These are phyloP conservation scores for Metarhizium humberi DNA, from an alignment of 2,329 filamentous ascomycete species.

Conservation along the genomic window DNA sequence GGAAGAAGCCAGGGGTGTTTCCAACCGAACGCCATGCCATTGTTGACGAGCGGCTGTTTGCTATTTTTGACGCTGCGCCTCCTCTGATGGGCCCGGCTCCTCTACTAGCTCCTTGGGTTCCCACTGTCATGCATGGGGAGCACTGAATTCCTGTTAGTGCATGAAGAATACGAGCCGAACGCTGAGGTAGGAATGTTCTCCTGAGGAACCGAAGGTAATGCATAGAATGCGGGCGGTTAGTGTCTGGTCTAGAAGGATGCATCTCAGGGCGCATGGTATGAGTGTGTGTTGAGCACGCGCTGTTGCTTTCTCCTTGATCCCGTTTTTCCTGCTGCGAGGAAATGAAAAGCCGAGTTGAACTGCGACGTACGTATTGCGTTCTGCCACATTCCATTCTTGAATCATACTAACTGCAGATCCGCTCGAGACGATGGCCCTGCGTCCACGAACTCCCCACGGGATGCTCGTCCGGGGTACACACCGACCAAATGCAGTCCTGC, in stretches of 20 bases:
- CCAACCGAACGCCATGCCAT: neutral
- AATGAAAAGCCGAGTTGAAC: neutral
- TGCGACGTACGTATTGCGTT: neutral
- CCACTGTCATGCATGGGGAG: neutral
- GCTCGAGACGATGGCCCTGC: neutral
- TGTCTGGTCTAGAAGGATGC: too few relatives aligned
- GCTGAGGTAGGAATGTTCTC: neutral
- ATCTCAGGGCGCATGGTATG: too few relatives aligned
- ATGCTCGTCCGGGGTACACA: neutral
- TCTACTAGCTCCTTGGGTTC: neutral
- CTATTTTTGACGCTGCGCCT: slow-evolving; percentile 6
- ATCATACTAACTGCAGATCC: neutral
- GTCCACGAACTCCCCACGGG: neutral
- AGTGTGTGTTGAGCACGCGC: too few relatives aligned
- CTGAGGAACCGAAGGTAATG: neutral
- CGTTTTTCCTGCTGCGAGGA: neutral
- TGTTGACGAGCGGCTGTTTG: neutral
- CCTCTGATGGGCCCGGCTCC: neutral
- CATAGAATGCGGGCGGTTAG: neutral
- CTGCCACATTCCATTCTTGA: neutral
- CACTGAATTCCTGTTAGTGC: neutral
- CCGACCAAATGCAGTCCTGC: neutral
- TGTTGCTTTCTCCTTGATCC: too few relatives aligned
- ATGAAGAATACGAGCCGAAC: neutral
- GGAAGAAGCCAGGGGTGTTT: too few relatives aligned